A percentile compares a stretch with the other conserved stretches of the same genome.
phyloP scores from a whole-genome alignment of 2,329 filamentous ascomycete genomes.

The Ophiocordyceps camponoti-rufipedis region DNA sequence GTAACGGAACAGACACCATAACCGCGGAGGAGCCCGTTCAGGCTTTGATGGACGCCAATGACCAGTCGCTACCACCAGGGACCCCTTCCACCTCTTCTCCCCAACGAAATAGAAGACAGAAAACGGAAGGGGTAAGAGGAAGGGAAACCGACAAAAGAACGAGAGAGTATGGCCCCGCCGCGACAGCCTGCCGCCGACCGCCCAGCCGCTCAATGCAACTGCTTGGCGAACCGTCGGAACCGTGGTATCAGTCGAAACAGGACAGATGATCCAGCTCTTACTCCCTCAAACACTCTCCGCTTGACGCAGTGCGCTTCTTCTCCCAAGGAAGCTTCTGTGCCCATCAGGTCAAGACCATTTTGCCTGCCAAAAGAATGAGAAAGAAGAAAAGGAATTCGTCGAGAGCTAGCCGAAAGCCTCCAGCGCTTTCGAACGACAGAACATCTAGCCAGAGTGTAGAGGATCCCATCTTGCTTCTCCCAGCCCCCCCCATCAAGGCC shows the following conservation, averaged over 20 bases:
- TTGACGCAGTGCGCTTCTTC: conserved; percentile 7
- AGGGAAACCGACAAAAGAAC: conserved; percentile 3
- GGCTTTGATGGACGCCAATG: not conserved
- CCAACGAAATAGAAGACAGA: conserved; percentile 3
- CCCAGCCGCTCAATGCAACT: not conserved
- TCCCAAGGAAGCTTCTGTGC: conserved; percentile 8
- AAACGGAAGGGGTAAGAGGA: conserved; percentile 9
- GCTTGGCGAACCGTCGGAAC: not conserved
- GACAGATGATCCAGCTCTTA: conserved; percentile 7
- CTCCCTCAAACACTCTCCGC: conserved; percentile 7
- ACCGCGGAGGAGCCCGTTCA: not conserved
- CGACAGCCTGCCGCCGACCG: not conserved
- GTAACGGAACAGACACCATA: not conserved
- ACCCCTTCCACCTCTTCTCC: not conserved
- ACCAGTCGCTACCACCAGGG: not conserved
- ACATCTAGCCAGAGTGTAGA: conserved; percentile 1
- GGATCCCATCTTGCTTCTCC: not conserved
- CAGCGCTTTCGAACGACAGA: conserved; percentile 2
- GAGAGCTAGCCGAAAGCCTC: conserved; percentile 1
- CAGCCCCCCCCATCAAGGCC: conserved; percentile 1
- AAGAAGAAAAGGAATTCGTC: too few relatives aligned
- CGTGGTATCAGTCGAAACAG: conserved; percentile 5
- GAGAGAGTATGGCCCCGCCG: not conserved
- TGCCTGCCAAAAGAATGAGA: conserved; percentile 5
- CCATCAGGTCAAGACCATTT: conserved; percentile 11